Conservation (phyloP, 768 basidiomycete species). For the Psilocybe azurescens region DNA sequence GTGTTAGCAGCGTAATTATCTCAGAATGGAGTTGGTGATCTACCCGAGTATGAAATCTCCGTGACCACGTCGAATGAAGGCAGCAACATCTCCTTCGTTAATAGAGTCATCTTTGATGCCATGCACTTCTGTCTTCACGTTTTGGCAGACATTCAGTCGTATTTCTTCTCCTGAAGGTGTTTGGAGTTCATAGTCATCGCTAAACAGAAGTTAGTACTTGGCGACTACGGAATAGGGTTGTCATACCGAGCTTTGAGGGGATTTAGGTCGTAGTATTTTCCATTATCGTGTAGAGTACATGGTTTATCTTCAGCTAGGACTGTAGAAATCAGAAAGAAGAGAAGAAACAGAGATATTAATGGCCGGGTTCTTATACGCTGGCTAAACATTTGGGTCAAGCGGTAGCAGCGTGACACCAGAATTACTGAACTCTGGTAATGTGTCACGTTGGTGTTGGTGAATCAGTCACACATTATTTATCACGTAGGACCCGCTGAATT, state of each 20-base stretch:
- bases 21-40: neutral
- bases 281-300: conserved; percentile 63
- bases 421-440: conserved; percentile 5
- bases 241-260: conserved; percentile 63
- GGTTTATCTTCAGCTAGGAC: conserved; percentile 50
- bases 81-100: conserved; percentile 60
- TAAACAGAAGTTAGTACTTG: conserved; percentile 33
- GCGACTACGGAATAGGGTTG: conserved; percentile 8
- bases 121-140: conserved; percentile 62
- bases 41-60: conserved; percentile 80
- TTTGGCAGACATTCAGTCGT: conserved; percentile 69
- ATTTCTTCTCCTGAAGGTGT: conserved; percentile 52
- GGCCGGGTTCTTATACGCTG: conserved; percentile 1
- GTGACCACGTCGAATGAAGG: conserved; percentile 61
- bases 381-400: conserved; percentile 10
- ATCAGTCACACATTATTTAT: conserved; percentile 24
- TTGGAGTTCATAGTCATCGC: conserved; percentile 66
- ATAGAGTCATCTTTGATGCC: conserved; percentile 55
- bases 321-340: conserved; percentile 13
- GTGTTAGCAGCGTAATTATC: neutral
- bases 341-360: conserved; percentile 13
- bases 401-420: conserved; percentile 6
- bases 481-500: conserved; percentile 42
- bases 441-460: conserved; percentile 16
- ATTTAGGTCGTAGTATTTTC: conserved; percentile 71